phyloP scores from a whole-genome alignment of 1,139 yeast genomes.

The Yamadazyma blattariae region DNA sequence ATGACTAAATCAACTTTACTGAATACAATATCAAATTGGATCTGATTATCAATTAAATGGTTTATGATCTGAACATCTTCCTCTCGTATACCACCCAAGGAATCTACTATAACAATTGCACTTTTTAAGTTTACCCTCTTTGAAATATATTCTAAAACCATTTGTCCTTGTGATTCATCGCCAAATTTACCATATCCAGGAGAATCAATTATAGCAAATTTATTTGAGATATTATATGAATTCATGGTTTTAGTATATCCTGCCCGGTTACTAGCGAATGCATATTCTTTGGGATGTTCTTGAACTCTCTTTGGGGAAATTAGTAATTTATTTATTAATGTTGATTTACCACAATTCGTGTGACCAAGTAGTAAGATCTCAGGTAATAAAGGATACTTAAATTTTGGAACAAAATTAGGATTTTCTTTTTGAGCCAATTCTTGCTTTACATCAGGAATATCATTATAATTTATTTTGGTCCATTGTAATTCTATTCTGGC shows the following conservation, averaged over 20 bases:
- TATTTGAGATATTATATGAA: slow-evolving; percentile 64
- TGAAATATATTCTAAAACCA: slow-evolving; percentile 59
- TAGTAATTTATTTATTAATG: slow-evolving; percentile 59
- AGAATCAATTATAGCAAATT: slow-evolving; percentile 67
- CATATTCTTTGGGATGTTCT: slow-evolving; percentile 31
- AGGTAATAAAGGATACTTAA: slow-evolving; percentile 37
- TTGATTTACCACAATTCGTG: slow-evolving; percentile 83
- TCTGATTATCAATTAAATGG: slow-evolving; percentile 50
- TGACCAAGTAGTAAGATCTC: slow-evolving; percentile 75
- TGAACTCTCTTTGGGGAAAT: slow-evolving; percentile 18
- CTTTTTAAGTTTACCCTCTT: slow-evolving; percentile 52
- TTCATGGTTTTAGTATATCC: slow-evolving; percentile 80
- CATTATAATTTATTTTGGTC: slow-evolving; percentile 50
- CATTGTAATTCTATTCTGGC: slow-evolving; percentile 52
- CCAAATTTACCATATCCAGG: slow-evolving; percentile 85
- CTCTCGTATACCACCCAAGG: slow-evolving; percentile 52
- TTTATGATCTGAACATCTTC: slow-evolving; percentile 56
- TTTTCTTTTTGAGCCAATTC: slow-evolving; percentile 15
- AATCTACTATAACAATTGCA: slow-evolving; percentile 61
- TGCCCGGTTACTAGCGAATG: slow-evolving; percentile 57
- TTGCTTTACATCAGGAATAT: slow-evolving; percentile 58
- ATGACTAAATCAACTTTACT: slow-evolving; percentile 68
- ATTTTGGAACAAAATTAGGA: slow-evolving; percentile 18
- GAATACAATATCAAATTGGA: slow-evolving; percentile 69
- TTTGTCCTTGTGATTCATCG: slow-evolving; percentile 60